Evolutionary conservation across 2,329 filamentous ascomycete genomes (phyloP).

Genomic region (Chaetothyriales sp.): DNA sequence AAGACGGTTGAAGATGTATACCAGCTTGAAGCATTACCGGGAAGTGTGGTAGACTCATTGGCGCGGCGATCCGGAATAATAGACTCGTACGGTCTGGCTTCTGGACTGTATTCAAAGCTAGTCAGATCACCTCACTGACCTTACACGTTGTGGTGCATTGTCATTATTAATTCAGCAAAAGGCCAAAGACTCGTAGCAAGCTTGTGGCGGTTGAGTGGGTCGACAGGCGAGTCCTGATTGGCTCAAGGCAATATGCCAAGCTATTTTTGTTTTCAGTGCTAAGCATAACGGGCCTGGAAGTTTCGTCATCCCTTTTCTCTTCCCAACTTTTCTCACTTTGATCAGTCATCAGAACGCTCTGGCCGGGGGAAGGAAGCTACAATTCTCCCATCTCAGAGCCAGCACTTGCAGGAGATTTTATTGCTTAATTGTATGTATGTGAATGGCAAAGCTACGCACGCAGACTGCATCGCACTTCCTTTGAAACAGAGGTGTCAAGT

Average conservation of each 20-base stretch:
- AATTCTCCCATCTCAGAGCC: neutral
- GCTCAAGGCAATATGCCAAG: neutral
- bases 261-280: neutral
- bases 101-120: neutral
- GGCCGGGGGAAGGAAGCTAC: neutral
- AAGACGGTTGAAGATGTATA: no score
- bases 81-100: neutral
- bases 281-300: neutral
- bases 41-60: no score
- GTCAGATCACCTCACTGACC: neutral
- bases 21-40: no score
- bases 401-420: neutral
- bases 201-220: neutral
- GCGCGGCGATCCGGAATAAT: neutral
- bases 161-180: neutral
- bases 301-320: slow-evolving; percentile 6
- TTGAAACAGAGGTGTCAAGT: neutral
- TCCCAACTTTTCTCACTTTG: slow-evolving; percentile 1
- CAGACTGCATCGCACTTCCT: neutral
- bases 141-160: neutral
- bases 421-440: neutral
- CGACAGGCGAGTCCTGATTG: neutral
- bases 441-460: neutral
- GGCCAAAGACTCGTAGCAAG: neutral
- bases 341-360: neutral